A percentile compares a stretch with the other conserved stretches of the same genome.
phyloP scores from a whole-genome alignment of 441 rosid genomes.

The Isatis lusitanica region DNA sequence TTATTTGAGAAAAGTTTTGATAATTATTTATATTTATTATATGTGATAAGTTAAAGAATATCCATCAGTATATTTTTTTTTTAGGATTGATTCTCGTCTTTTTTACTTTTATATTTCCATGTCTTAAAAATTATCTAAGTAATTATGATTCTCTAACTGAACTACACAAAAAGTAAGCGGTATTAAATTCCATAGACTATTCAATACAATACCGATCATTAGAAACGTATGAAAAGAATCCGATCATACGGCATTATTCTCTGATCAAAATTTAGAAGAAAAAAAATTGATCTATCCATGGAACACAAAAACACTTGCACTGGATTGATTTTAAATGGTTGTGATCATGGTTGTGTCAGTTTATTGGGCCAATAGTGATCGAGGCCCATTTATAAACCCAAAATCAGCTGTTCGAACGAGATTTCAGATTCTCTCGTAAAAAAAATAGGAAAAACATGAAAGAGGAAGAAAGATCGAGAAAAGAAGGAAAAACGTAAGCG shows the following conservation, averaged over 20 bases:
- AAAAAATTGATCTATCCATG: not conserved
- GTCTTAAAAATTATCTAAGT: not conserved
- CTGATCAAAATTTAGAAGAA: not conserved
- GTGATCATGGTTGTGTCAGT: not conserved
- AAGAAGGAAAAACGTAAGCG: not conserved
- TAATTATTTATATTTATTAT: not conserved
- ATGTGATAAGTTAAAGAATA: not conserved
- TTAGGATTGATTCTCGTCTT: not conserved
- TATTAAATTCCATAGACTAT: not conserved
- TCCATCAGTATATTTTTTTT: not conserved
- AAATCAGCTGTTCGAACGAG: slow-evolving; percentile 1
- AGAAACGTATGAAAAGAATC: not conserved
- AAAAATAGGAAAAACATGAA: no score
- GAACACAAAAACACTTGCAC: not conserved
- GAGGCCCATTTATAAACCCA: slow-evolving; percentile 28
- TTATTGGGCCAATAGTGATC: not conserved
- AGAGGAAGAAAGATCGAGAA: not conserved
- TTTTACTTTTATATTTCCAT: not conserved
- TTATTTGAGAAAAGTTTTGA: not conserved
- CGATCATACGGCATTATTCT: not conserved
- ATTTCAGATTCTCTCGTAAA: not conserved
- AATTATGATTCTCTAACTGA: not conserved
- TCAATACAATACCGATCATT: not conserved
- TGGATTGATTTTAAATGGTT: not conserved
- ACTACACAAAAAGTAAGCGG: not conserved